Percentiles rank a stretch among this genome's conserved stretches.
Conservation (phyloP, 257 asterid genomes). For the Thymus quinquecostatus region DNA sequence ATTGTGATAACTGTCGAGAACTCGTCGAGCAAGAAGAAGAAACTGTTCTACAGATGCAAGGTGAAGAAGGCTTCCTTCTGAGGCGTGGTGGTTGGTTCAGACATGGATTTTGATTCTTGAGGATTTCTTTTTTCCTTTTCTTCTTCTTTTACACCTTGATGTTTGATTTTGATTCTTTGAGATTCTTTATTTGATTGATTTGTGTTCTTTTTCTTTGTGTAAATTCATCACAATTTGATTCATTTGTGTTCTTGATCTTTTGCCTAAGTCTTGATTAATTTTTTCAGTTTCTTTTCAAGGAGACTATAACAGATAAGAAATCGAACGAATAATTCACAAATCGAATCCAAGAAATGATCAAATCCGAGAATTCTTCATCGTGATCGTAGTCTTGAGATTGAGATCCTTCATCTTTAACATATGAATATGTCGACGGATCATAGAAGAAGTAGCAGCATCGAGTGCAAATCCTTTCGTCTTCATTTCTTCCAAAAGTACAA, state of each 20-base stretch:
- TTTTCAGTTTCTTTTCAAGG: neutral
- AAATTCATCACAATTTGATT: slow-evolving; percentile 1
- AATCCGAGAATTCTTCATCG: no score
- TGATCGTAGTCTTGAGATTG: no score
- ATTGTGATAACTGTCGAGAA: slow-evolving; percentile 59
- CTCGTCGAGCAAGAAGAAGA: slow-evolving; percentile 72
- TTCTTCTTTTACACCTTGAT: neutral
- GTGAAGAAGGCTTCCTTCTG: slow-evolving; percentile 55
- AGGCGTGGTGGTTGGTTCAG: slow-evolving; percentile 23
- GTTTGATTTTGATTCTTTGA: slow-evolving; percentile 19
- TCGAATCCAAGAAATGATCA: no score
- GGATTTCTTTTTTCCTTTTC: neutral
- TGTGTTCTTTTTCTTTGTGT: slow-evolving; percentile 17
- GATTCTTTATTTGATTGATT: slow-evolving; percentile 34
- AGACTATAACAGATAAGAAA: no score
- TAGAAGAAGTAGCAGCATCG: no score
- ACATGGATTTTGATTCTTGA: slow-evolving; percentile 22
- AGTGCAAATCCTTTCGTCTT: no score
- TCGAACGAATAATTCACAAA: no score
- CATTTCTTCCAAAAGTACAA: no score
- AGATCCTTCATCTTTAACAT: no score
- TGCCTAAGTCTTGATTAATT: neutral
- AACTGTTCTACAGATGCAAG: slow-evolving; percentile 63
- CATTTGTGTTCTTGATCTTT: slow-evolving; percentile 22
- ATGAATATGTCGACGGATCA: no score